phyloP scores from a whole-genome alignment of 495 filamentous ascomycete species.

The Alectoria sarmentosa region DNA sequence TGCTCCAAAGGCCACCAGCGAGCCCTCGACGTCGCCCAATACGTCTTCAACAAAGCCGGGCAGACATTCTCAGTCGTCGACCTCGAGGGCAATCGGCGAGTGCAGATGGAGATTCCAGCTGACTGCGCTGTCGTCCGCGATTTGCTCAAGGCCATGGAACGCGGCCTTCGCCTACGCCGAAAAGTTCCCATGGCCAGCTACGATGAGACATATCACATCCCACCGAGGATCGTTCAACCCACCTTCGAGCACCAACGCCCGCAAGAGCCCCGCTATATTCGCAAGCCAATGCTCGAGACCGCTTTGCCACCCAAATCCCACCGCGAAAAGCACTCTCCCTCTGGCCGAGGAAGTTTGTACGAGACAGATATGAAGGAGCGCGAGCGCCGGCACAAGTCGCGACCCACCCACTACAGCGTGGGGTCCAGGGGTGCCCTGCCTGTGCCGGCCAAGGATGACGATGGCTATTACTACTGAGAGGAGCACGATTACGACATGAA shows the following conservation, averaged over 20 bases:
- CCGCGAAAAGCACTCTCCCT: conserved; percentile 13
- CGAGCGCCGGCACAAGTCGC: conserved; percentile 11
- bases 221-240: conserved; percentile 25
- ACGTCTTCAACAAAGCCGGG: conserved; percentile 43
- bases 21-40: conserved; percentile 42
- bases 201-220: conserved; percentile 37
- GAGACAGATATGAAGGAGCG: conserved; percentile 24
- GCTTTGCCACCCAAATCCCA: conserved; percentile 1
- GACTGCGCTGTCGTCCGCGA: conserved; percentile 34
- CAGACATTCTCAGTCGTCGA: conserved; percentile 44
- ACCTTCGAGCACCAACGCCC: conserved; percentile 1
- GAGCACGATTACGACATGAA: neutral
- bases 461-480: conserved; percentile 1
- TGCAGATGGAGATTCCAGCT: conserved; percentile 44
- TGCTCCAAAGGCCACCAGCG: conserved; percentile 44
- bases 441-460: conserved; percentile 18
- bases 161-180: conserved; percentile 37
- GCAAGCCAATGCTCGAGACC: conserved; percentile 18
- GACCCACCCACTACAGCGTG: conserved; percentile 3
- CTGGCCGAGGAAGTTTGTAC: conserved; percentile 21
- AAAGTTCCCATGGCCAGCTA: conserved; percentile 35
- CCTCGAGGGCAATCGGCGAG: conserved; percentile 36
- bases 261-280: conserved; percentile 16
- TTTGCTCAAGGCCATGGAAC: conserved; percentile 43
- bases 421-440: conserved; percentile 11